Conservation (phyloP, 2,329 filamentous ascomycete species). For the Apiospora arundinis region DNA sequence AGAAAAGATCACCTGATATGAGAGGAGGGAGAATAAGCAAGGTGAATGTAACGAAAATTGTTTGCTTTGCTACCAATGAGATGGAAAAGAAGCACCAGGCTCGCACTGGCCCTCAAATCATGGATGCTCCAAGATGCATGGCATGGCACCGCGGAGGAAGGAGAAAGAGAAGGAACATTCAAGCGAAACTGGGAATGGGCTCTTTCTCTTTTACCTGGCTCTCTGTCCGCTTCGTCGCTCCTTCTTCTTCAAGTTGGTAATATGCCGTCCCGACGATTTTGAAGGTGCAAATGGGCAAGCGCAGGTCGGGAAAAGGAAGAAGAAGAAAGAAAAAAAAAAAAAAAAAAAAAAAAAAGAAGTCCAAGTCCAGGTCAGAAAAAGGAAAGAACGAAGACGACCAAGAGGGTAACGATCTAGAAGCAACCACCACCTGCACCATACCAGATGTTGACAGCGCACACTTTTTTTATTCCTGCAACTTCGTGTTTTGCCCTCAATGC, state of each 20-base stretch:
- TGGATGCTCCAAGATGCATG: not conserved
- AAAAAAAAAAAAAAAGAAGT: not conserved
- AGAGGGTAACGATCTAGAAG: not conserved
- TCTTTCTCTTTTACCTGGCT: not conserved
- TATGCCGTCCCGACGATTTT: not conserved
- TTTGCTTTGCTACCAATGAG: constrained; percentile 5
- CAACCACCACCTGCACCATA: not conserved
- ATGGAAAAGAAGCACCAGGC: not conserved
- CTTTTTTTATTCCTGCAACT: not conserved
- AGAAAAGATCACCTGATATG: not conserved
- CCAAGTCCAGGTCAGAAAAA: no score
- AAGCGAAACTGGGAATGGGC: not conserved
- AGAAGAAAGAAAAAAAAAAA: not conserved
- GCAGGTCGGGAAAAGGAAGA: not conserved
- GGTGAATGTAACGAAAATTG: not conserved
- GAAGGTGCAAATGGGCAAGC: not conserved
- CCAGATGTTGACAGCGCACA: constrained; percentile 1
- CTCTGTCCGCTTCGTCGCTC: no score
- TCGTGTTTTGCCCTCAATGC: not conserved
- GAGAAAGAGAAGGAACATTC: not conserved
- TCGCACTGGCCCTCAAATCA: not conserved
- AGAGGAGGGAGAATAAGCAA: not conserved
- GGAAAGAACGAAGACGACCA: not conserved
- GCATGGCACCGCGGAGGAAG: not conserved
- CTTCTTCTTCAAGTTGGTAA: not conserved